Evolutionary conservation across 1,284 basidiomycete genomes (phyloP).

Genomic region (Cutaneotrichosporon dermatis): DNA sequence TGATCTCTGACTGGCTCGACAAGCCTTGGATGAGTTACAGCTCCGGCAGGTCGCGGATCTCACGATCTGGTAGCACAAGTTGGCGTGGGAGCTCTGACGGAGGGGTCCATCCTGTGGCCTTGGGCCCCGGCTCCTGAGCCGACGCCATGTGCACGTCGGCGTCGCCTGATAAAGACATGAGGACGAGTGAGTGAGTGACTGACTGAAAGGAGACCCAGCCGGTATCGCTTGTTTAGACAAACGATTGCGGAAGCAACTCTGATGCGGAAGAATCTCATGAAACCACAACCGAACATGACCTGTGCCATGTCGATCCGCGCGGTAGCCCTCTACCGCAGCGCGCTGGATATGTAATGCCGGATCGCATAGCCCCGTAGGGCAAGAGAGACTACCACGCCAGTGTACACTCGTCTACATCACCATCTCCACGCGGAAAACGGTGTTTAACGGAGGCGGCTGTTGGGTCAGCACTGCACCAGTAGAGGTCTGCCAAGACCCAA

Average conservation of each 20-base stretch:
- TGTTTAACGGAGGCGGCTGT: constrained; percentile 28
- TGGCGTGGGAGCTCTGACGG: not conserved
- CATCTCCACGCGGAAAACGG: constrained; percentile 2
- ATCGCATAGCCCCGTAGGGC: constrained; percentile 20
- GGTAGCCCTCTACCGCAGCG: not conserved
- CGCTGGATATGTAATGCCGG: constrained; percentile 20
- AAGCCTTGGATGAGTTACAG: not conserved
- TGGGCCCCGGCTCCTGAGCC: not conserved
- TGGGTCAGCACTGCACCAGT: not conserved
- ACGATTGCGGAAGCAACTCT: too few species aligned
- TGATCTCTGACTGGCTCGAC: constrained; percentile 8
- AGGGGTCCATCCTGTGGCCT: not conserved
- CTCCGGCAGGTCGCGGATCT: not conserved
- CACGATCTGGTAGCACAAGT: not conserved
- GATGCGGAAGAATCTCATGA: too few species aligned
- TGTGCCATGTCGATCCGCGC: not conserved
- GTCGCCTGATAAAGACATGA: not conserved
- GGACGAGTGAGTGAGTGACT: not conserved
- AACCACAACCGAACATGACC: too few species aligned
- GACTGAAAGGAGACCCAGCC: not conserved
- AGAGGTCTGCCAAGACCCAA: not conserved
- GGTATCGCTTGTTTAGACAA: not conserved
- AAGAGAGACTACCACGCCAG: constrained; percentile 23
- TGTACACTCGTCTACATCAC: constrained; percentile 22
- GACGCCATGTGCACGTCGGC: constrained; percentile 1